These are phyloP conservation scores for Sporothrix brunneoviolacea DNA, from an alignment of 2,329 filamentous ascomycete species.

Conservation along the genomic window DNA sequence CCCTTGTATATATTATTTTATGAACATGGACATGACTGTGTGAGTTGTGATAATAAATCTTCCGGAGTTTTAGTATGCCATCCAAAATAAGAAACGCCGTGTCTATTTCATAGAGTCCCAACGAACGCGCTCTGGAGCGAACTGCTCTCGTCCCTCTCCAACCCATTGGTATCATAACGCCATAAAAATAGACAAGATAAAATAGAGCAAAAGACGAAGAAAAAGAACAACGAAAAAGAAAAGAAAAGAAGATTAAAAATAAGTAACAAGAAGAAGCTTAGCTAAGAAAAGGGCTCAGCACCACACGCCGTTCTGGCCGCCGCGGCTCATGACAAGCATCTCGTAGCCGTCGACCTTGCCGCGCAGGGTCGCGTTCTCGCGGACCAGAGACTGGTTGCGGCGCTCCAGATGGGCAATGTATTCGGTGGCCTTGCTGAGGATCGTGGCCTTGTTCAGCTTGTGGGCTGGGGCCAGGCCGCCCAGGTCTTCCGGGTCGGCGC, in stretches of 20 bases:
- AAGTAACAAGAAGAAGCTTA: not conserved
- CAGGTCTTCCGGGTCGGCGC: constrained; percentile 34
- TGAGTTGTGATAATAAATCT: constrained; percentile 7
- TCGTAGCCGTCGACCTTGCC: constrained; percentile 27
- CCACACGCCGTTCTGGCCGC: constrained; percentile 19
- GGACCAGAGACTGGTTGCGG: constrained; percentile 33
- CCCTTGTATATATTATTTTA: not conserved
- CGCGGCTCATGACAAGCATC: constrained; percentile 26
- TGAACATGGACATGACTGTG: not conserved
- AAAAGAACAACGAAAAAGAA: not conserved
- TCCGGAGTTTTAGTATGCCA: not conserved
- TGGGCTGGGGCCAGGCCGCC: constrained; percentile 32
- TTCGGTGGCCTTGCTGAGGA: constrained; percentile 34
- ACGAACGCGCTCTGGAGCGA: not conserved
- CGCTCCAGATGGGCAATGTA: constrained; percentile 30
- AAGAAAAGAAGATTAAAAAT: not conserved
- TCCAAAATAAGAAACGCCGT: not conserved
- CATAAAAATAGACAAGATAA: not conserved
- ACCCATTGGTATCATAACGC: constrained; percentile 9
- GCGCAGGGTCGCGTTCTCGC: constrained; percentile 40
- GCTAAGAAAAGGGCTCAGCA: constrained; percentile 9
- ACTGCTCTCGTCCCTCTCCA: not conserved
- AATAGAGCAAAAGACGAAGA: not conserved
- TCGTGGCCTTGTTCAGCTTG: constrained; percentile 39
- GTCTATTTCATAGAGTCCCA: not conserved